A percentile compares a stretch with the other conserved stretches of the same genome.
Conservation (phyloP, 805 yeast genomes). For the Wickerhamomyces xylosicus region DNA sequence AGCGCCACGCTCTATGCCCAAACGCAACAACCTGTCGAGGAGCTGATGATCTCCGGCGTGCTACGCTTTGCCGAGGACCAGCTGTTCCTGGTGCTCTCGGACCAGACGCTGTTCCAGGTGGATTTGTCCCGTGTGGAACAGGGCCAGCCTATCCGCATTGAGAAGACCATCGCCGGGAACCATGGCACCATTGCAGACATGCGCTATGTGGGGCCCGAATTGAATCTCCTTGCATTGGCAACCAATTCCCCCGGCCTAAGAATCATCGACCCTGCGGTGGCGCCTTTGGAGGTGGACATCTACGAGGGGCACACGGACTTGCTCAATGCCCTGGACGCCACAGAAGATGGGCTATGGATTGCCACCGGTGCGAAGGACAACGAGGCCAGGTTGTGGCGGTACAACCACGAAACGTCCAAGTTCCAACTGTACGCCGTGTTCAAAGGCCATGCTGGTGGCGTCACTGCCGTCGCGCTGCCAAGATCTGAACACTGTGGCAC, state of each 20-base stretch:
- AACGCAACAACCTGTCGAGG: constrained; percentile 52
- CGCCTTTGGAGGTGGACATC: constrained; percentile 50
- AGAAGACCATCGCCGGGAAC: constrained; percentile 71
- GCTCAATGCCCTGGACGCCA: constrained; percentile 68
- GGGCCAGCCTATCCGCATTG: constrained; percentile 28
- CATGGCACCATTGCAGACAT: constrained; percentile 94
- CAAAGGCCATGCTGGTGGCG: constrained; percentile 80
- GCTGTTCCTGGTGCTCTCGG: constrained; percentile 56
- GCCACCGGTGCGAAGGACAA: constrained; percentile 89
- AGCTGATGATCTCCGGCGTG: constrained; percentile 57
- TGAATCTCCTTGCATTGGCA: constrained; percentile 63
- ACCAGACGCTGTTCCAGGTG: constrained; percentile 65
- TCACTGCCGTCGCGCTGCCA: constrained; percentile 75
- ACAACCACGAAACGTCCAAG: constrained; percentile 30
- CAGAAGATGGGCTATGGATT: constrained; percentile 79
- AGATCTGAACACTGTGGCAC: too few species aligned
- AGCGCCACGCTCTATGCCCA: constrained; percentile 27
- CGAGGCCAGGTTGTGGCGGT: constrained; percentile 77
- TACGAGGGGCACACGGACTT: constrained; percentile 81
- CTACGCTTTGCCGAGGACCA: constrained; percentile 26
- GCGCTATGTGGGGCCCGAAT: constrained; percentile 58
- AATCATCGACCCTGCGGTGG: constrained; percentile 49
- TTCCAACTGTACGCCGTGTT: constrained; percentile 47
- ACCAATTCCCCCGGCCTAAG: constrained; percentile 89
- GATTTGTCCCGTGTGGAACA: constrained; percentile 23